Evolutionary conservation across 139 green algal species (phyloP).

Genomic region (Chlamydomonas urium): DNA sequence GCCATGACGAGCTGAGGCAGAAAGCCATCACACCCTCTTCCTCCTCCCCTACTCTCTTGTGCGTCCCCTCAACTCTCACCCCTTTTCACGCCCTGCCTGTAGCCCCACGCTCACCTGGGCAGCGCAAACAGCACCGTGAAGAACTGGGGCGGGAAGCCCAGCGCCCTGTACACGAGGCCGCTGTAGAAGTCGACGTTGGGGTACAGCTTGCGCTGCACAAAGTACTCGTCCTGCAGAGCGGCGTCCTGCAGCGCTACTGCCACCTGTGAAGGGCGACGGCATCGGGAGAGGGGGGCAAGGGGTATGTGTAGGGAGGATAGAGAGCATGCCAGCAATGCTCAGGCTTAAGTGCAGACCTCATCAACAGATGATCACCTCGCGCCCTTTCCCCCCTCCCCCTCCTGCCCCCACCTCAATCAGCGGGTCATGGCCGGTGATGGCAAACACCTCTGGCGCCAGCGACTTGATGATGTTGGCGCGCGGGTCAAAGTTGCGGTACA

Average conservation of each 20-base stretch:
- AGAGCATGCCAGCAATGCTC: too few species aligned
- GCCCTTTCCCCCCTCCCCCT: too few species aligned
- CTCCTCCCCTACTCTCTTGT: too few species aligned
- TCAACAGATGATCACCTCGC: too few species aligned
- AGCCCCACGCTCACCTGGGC: conserved; percentile 76
- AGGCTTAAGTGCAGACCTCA: too few species aligned
- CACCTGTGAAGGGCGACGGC: conserved; percentile 49
- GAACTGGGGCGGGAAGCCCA: conserved; percentile 97
- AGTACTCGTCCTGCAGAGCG: conserved; percentile 65
- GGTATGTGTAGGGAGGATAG: too few species aligned
- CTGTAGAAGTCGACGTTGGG: conserved; percentile 99
- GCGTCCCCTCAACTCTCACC: too few species aligned
- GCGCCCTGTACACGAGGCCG: conserved; percentile 81
- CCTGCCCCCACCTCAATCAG: conserved; percentile 87
- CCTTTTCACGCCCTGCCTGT: too few species aligned
- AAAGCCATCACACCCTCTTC: too few species aligned
- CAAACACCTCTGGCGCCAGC: conserved; percentile 83
- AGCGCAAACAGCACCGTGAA: conserved; percentile 99
- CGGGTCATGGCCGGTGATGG: conserved; percentile 85
- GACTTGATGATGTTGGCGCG: conserved; percentile 89
- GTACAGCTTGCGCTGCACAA: conserved; percentile 92
- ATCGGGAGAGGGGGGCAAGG: too few species aligned
- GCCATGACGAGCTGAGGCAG: too few species aligned
- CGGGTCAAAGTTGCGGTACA: conserved; percentile 99
- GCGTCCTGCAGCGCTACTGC: conserved; percentile 82